Evolutionary conservation across 1,284 basidiomycete species (phyloP), one percentile per base, ranked within the genome.

Genomic region (Pseudozyma sp.): DNA sequence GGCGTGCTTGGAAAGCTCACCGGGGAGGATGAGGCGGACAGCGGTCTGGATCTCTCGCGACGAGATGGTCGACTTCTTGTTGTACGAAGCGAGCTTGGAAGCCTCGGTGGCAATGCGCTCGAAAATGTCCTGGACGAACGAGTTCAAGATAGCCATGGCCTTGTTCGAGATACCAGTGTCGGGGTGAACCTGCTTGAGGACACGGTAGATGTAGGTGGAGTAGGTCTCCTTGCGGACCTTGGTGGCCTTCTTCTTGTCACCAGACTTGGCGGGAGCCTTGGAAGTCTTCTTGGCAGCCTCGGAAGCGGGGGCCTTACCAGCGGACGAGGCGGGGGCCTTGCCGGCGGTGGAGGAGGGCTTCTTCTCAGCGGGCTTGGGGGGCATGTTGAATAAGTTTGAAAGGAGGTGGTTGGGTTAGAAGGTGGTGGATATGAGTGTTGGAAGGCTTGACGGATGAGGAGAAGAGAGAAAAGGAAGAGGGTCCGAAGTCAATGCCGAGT

Each of bases 1-100:
- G 83, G 91, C 91, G 87, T 92, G 91, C 89, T 92, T 92, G 80
- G 90, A 90, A 60, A 92, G 87, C 86, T 92, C 91, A 85, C 90
- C 90, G 60, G 83, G 83, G 48, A 85, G 79, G 68, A 85, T 85
- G 52, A 85, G 78, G 36, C 83, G 82, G 52, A 83, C 83, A 36
- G 78, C 83, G 13, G 83, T 85, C 78, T 85, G 85, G 72, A 85
- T 85, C 82, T 85, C 84, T 73, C 83, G 83, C 73, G 84, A 84
- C 50, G 82, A 82, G 81, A 85, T 85, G 75, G 83, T 85, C 59
- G 78, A 80, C 77, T 83, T 83, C 82, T 85, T 85, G 82, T 85
- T 85, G 83, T 83, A 83, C 34, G 78, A 76, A 67, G 84, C 84
- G 39, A 85, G 82, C 78, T 85, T 85, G 72, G 84, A 85, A 45